Base-by-base conservation (phyloP, 2,329 filamentous ascomycete genomes). In the Pseudogymnoascus sp. region DNA sequence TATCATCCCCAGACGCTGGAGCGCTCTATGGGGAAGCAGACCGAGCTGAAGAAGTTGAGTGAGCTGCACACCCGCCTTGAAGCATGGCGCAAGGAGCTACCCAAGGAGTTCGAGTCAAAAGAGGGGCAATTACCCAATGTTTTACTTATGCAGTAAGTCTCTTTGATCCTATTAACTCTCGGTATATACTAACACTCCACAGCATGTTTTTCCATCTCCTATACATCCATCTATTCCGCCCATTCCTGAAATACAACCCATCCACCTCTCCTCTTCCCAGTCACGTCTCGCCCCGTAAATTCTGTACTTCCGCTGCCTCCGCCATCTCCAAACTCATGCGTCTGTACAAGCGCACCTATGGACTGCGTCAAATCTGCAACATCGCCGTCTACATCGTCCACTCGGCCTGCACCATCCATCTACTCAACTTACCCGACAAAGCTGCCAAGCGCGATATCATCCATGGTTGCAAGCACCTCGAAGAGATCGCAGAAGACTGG, bases 161-260 rank as follows among this genome's bases (percentile, higher is more conserved):
- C 58, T 23, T 60, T n/a, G 5, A n/a, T 12, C 66, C 22, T 45
- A 36, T 30, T 25, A 35, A 49, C 22, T 52, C 5, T 22, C 22
- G 25, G 33, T 11, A 25, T 39, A 39, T 25, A 60, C 58, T 60
- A 60, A 60, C 58, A 39, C 33, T 38, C 19, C 25, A 16, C 69
- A 97, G 92, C 77, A 97, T 97, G 92, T 96, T 97, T 76, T 96
- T 93, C 74, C 92, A 97, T 71, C 82, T 97, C 0, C 86, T 97
- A 55, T 96, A 95, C 72, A 96, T 97, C 64, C 92, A 97, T 71
- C 85, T 97, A 4, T 97, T 97, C 79, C 86, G 93, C 4, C 93
- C 94, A 0, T 97, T 97, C 72, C 82, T 97, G 60, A 96, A 94
- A 74, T 97, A 97, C 72, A 88, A 85, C 2, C 91, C 89, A 58